These are phyloP conservation scores for Eucalyptus shirleyi DNA, from an alignment of 345 rosid genomes.

Conservation along the genomic window DNA sequence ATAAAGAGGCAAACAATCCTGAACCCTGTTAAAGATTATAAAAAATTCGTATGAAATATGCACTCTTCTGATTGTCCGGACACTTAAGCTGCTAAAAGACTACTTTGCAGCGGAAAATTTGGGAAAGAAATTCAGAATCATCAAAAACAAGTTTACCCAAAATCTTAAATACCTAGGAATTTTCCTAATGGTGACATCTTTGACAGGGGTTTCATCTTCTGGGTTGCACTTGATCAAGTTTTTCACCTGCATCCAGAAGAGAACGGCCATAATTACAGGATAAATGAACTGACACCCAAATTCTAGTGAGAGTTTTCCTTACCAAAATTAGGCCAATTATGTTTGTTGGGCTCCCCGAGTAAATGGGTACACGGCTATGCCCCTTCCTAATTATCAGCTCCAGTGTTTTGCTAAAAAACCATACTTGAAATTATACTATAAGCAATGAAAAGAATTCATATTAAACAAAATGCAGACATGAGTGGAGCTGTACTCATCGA, in stretches of 20 bases:
- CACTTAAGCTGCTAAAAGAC: not conserved
- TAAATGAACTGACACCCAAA: not conserved
- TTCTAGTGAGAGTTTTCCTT: not conserved
- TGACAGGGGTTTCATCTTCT: constrained; percentile 41
- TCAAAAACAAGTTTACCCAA: not conserved
- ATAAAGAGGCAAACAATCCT: constrained; percentile 51
- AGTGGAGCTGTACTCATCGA: constrained; percentile 36
- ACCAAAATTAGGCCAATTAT: constrained; percentile 67
- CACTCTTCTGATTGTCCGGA: not conserved
- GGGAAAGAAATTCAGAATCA: not conserved
- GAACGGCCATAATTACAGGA: not conserved
- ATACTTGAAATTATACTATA: not conserved
- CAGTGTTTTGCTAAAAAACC: constrained; percentile 31
- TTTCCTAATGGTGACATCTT: constrained; percentile 55
- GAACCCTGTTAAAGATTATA: constrained; percentile 26
- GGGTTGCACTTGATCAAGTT: constrained; percentile 47
- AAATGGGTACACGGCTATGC: constrained; percentile 69
- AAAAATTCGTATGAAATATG: not conserved
- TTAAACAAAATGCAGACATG: not conserved
- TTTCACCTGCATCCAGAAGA: constrained; percentile 31
- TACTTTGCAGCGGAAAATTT: not conserved
- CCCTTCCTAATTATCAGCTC: constrained; percentile 56
- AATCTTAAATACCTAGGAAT: constrained; percentile 39
- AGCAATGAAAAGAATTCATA: not conserved
- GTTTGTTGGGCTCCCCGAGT: constrained; percentile 22